These are phyloP conservation scores for Mortierella sp. DNA, from an alignment of 371 early-diverging fungal genomes.

Conservation along the genomic window DNA sequence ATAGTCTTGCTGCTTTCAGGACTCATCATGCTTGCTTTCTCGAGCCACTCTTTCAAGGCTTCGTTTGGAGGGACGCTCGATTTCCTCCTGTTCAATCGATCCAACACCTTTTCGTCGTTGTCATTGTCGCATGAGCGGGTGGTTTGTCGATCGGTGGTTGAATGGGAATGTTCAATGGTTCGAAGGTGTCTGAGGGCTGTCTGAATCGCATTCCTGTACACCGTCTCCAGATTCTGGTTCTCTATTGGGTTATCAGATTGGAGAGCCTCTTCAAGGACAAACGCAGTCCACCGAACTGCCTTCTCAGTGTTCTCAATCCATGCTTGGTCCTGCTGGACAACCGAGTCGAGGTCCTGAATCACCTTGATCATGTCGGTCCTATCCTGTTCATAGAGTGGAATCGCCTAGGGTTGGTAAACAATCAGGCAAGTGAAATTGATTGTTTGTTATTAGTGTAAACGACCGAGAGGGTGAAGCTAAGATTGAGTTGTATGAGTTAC, in stretches of 20 bases:
- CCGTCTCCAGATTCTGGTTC: slow-evolving; percentile 1
- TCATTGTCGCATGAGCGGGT: not conserved
- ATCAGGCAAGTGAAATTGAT: slow-evolving; percentile 5
- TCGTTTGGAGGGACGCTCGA: not conserved
- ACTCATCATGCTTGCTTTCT: slow-evolving; percentile 22
- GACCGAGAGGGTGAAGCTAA: not conserved
- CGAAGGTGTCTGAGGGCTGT: slow-evolving; percentile 25
- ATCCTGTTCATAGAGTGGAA: slow-evolving; percentile 35
- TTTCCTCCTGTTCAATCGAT: no score
- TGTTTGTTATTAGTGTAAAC: not conserved
- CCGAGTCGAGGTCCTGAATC: slow-evolving; percentile 28
- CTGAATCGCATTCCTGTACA: slow-evolving; percentile 25
- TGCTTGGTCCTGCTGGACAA: slow-evolving; percentile 20
- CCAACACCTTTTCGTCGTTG: not conserved
- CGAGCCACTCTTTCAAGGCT: slow-evolving; percentile 20
- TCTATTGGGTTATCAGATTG: not conserved
- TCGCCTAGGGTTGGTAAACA: slow-evolving; percentile 11
- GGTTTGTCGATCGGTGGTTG: not conserved
- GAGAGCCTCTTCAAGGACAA: slow-evolving; percentile 29
- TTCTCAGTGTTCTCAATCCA: slow-evolving; percentile 29
- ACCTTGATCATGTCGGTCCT: slow-evolving; percentile 18
- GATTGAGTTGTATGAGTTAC: not conserved
- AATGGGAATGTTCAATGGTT: slow-evolving; percentile 16
- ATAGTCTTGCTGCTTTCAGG: not conserved
- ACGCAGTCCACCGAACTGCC: slow-evolving; percentile 12